A percentile compares a stretch with the other conserved stretches of the same genome.
Conservation (phyloP, 257 asterid species). For the Ilex asprella region DNA sequence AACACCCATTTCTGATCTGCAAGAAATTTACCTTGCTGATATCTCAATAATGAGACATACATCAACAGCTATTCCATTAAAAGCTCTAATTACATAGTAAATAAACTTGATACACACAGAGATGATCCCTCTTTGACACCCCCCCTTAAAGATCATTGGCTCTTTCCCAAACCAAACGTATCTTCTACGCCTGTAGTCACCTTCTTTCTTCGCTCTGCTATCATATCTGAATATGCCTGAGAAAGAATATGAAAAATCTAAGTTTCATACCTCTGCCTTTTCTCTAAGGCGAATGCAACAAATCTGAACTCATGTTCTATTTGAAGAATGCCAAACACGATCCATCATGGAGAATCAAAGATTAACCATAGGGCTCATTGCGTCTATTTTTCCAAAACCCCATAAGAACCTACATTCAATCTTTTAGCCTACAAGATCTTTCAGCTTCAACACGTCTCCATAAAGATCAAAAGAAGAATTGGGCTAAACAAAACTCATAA, state of each 20-base stretch:
- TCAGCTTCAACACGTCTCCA: not conserved
- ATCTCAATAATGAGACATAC: too few species aligned
- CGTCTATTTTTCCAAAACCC: not conserved
- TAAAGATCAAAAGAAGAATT: not conserved
- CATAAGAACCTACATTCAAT: not conserved
- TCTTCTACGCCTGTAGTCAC: conserved; percentile 59
- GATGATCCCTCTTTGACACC: too few species aligned
- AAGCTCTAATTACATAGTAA: too few species aligned
- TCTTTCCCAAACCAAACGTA: conserved; percentile 50
- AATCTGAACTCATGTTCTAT: too few species aligned
- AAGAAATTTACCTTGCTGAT: too few species aligned
- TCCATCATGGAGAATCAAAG: not conserved
- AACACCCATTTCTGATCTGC: too few species aligned
- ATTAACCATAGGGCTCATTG: not conserved
- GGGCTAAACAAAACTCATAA: not conserved
- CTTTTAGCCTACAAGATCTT: not conserved
- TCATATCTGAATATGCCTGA: conserved; percentile 72
- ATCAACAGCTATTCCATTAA: too few species aligned
- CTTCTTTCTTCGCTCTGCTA: conserved; percentile 57
- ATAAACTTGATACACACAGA: too few species aligned
- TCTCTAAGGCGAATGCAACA: too few species aligned
- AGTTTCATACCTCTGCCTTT: not conserved
- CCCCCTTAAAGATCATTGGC: conserved; percentile 7
- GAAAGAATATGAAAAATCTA: not conserved
- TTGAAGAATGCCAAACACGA: not conserved